Percentiles rank a stretch among this genome's conserved stretches.
phyloP scores from a whole-genome alignment of 169 alveolate species.

The Amoebophrya sp. region DNA sequence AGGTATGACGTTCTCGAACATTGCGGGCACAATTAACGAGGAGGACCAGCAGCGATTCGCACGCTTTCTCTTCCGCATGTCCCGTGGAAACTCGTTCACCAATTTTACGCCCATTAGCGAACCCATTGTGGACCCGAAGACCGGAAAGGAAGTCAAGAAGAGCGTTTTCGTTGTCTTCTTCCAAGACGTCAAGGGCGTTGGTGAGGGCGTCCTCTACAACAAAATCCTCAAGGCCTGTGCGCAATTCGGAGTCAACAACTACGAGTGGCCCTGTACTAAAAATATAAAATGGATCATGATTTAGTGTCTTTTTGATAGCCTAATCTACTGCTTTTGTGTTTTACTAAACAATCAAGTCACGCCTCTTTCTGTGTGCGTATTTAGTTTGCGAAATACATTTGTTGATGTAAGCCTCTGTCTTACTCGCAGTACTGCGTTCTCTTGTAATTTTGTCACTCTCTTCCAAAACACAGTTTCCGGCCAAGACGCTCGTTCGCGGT shows the following conservation, averaged over 20 bases:
- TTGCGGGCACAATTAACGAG: neutral
- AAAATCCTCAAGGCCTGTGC: slow-evolving; percentile 84
- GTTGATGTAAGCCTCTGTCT: too few relatives aligned
- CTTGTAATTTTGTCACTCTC: neutral
- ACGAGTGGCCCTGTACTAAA: slow-evolving; percentile 66
- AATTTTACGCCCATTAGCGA: slow-evolving; percentile 75
- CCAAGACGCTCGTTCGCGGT: neutral
- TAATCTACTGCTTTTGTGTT: too few relatives aligned
- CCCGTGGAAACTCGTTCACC: slow-evolving; percentile 92
- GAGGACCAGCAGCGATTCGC: slow-evolving; percentile 59
- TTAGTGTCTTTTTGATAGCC: too few relatives aligned
- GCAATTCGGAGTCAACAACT: slow-evolving; percentile 74
- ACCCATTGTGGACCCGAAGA: slow-evolving; percentile 56
- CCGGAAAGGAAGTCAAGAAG: slow-evolving; percentile 58
- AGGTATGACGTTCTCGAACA: neutral
- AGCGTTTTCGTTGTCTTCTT: slow-evolving; percentile 86
- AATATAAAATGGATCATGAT: too few relatives aligned
- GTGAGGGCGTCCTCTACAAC: slow-evolving; percentile 68
- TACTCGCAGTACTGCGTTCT: neutral
- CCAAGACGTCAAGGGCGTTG: slow-evolving; percentile 62
- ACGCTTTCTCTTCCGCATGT: slow-evolving; percentile 88
- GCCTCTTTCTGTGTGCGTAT: too few relatives aligned
- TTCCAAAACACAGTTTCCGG: neutral
- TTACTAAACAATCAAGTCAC: too few relatives aligned
- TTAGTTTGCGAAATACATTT: too few relatives aligned